Conservation (phyloP, 768 basidiomycete species). For the Strobilomyces echinocephalus region DNA sequence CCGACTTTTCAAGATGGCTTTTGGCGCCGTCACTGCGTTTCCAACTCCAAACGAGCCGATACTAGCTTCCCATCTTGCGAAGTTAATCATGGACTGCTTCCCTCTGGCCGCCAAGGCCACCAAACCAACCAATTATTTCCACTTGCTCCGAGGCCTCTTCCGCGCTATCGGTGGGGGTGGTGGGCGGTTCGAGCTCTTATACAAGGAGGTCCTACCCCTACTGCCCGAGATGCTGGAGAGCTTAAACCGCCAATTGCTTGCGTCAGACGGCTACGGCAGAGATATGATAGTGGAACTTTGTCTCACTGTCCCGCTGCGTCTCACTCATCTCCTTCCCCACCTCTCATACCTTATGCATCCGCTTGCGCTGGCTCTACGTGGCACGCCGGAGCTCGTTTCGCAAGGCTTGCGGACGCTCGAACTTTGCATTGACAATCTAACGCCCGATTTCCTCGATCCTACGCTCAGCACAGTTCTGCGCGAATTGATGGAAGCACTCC, state of each 20-base stretch:
- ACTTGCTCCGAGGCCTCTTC: slow-evolving; percentile 87
- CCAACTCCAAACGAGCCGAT: slow-evolving; percentile 82
- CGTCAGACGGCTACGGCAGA: slow-evolving; percentile 74
- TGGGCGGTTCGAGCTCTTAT: slow-evolving; percentile 88
- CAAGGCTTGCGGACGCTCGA: slow-evolving; percentile 96
- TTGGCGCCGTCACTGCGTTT: slow-evolving; percentile 74
- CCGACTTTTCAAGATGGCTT: slow-evolving; percentile 93
- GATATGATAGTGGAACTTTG: slow-evolving; percentile 97
- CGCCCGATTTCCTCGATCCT: slow-evolving; percentile 95
- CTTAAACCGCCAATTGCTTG: slow-evolving; percentile 81
- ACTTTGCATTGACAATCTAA: slow-evolving; percentile 98
- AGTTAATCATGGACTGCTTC: slow-evolving; percentile 94
- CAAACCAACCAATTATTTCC: slow-evolving; percentile 90
- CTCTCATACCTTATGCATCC: slow-evolving; percentile 96
- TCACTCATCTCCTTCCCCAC: slow-evolving; percentile 94
- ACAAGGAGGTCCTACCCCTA: slow-evolving; percentile 93
- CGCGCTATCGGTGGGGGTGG: slow-evolving; percentile 89
- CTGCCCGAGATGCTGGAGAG: slow-evolving; percentile 97
- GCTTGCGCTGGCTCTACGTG: slow-evolving; percentile 83
- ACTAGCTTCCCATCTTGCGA: slow-evolving; percentile 87
- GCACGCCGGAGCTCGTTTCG: slow-evolving; percentile 83
- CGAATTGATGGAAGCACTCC: slow-evolving; percentile 92
- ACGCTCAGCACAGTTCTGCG: slow-evolving; percentile 88
- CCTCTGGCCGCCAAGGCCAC: slow-evolving; percentile 87
- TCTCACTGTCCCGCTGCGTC: slow-evolving; percentile 90